A percentile compares a stretch with the other conserved stretches of the same genome.
Evolutionary conservation across 1,139 yeast genomes (phyloP).

Genomic region (Kodamaea derodonti): DNA sequence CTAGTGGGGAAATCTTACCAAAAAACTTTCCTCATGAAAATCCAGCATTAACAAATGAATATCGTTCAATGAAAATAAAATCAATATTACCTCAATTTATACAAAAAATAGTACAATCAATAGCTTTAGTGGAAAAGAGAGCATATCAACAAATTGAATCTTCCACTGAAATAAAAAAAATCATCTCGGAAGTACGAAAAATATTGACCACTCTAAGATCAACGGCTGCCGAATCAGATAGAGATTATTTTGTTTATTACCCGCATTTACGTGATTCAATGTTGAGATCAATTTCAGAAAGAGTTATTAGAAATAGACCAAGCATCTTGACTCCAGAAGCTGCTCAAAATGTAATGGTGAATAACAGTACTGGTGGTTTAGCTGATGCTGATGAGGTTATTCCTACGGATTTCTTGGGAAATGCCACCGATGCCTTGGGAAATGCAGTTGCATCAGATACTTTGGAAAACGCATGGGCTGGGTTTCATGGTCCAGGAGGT

Average conservation of each 20-base stretch:
- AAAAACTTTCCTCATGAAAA: slow-evolving; percentile 18
- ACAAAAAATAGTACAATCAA: slow-evolving; percentile 33
- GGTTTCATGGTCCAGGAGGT: slow-evolving; percentile 1
- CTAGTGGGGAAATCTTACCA: slow-evolving; percentile 33
- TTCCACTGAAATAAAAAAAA: slow-evolving; percentile 17
- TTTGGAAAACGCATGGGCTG: slow-evolving; percentile 3
- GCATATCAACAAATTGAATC: slow-evolving; percentile 36
- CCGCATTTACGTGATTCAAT: slow-evolving; percentile 24
- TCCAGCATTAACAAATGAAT: slow-evolving; percentile 14
- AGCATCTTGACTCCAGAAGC: slow-evolving; percentile 38
- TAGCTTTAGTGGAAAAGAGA: slow-evolving; percentile 37
- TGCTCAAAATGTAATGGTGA: slow-evolving; percentile 34
- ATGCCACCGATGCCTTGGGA: slow-evolving; percentile 1
- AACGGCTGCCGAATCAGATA: slow-evolving; percentile 24
- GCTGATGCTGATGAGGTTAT: too few species aligned
- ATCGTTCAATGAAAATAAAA: slow-evolving; percentile 19
- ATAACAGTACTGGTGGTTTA: slow-evolving; percentile 24
- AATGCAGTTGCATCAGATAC: slow-evolving; percentile 2
- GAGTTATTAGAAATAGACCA: slow-evolving; percentile 35
- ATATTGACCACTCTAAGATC: slow-evolving; percentile 25
- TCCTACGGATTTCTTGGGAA: too few species aligned
- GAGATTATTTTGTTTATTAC: slow-evolving; percentile 27
- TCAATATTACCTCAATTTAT: slow-evolving; percentile 39
- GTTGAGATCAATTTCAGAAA: slow-evolving; percentile 26
- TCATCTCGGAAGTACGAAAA: slow-evolving; percentile 27